These are phyloP conservation scores for Pleurotus pulmonarius DNA, from an alignment of 768 basidiomycete genomes.

Conservation along the genomic window DNA sequence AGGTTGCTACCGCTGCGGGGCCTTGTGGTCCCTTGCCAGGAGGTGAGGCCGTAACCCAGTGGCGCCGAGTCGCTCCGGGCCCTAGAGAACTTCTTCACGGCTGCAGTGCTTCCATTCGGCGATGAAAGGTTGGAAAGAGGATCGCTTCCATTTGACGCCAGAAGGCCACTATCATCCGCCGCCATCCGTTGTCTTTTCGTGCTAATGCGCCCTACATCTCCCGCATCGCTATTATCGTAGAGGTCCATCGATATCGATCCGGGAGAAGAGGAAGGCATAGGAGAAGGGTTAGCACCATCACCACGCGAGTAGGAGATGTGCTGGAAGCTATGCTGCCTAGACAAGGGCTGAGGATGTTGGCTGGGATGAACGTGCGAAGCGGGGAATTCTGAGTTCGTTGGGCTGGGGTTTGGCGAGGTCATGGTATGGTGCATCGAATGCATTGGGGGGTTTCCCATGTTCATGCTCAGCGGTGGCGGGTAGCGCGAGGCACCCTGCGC, in stretches of 20 bases:
- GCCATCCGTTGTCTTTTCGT: constrained; percentile 55
- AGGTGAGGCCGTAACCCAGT: constrained; percentile 45
- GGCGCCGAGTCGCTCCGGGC: constrained; percentile 70
- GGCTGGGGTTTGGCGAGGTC: constrained; percentile 29
- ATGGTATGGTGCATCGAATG: constrained; percentile 37
- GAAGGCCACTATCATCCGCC: constrained; percentile 20
- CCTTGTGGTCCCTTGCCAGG: constrained; percentile 21
- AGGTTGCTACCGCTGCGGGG: constrained; percentile 53
- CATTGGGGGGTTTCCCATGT: constrained; percentile 29
- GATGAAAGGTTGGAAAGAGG: constrained; percentile 31
- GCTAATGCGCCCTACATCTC: constrained; percentile 14
- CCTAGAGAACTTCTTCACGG: constrained; percentile 42
- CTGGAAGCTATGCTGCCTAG: constrained; percentile 60
- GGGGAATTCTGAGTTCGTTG: constrained; percentile 32
- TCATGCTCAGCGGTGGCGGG: constrained; percentile 42
- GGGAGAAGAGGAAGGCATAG: constrained; percentile 36
- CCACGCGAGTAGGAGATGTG: constrained; percentile 39
- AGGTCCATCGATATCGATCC: constrained; percentile 38
- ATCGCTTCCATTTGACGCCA: constrained; percentile 19
- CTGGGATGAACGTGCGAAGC: constrained; percentile 21
- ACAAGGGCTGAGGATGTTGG: constrained; percentile 31
- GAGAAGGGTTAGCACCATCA: constrained; percentile 30
- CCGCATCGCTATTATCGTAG: constrained; percentile 32
- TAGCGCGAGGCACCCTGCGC: constrained; percentile 43
- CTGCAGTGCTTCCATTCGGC: constrained; percentile 13